Evolutionary conservation across 2,329 filamentous ascomycete genomes (phyloP).

Genomic region (Cylindrodendrum hubeiense): DNA sequence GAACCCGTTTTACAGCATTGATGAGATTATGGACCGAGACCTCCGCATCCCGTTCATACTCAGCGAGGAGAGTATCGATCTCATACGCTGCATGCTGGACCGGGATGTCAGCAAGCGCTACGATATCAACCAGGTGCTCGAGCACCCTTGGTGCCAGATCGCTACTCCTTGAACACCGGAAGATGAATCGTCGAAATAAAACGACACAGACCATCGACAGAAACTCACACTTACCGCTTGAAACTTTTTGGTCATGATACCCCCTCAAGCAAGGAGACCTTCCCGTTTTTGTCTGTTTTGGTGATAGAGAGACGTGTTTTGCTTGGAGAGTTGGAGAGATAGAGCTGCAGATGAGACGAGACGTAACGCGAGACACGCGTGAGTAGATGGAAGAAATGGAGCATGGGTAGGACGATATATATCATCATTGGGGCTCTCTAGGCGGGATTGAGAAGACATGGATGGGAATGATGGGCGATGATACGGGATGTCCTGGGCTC

Average conservation of each 20-base stretch:
- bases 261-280: conserved; percentile 35
- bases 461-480: conserved; percentile 5
- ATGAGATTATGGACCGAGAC: conserved; percentile 99
- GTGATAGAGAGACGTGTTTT: conserved; percentile 32
- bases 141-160: conserved; percentile 82
- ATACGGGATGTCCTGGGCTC: conserved; percentile 2
- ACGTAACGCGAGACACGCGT: not conserved
- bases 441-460: conserved; percentile 1
- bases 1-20: conserved; percentile 98
- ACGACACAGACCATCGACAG: conserved; percentile 21
- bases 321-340: conserved; percentile 14
- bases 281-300: conserved; percentile 29
- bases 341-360: conserved; percentile 9
- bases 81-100: conserved; percentile 93
- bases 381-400: conserved; percentile 17
- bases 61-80: conserved; percentile 91
- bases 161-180: conserved; percentile 22
- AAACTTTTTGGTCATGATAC: conserved; percentile 40
- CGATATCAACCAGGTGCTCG: conserved; percentile 88
- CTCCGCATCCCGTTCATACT: conserved; percentile 89
- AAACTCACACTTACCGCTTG: conserved; percentile 20
- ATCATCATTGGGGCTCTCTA: conserved; percentile 9
- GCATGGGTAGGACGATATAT: conserved; percentile 16
- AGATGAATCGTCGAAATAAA: conserved; percentile 16
- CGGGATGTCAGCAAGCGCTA: conserved; percentile 86